Evolutionary conservation across 1,284 basidiomycete genomes (phyloP), one percentile per base, ranked within the genome.

Genomic region (Ustilago nuda): DNA sequence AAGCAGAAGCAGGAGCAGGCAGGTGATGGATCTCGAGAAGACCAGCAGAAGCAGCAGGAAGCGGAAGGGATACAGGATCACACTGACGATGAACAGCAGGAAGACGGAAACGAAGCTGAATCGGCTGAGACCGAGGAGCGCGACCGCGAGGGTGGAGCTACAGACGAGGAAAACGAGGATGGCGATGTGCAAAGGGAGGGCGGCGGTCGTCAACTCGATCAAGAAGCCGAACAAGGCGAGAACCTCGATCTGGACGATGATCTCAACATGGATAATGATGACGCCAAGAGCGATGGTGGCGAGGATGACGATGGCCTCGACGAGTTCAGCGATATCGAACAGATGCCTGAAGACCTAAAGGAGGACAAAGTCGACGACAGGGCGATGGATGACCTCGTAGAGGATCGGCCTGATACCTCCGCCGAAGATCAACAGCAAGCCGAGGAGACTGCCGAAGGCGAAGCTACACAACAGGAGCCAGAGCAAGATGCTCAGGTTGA

Each of bases 251-350:
- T 84, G 30, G 72, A 82, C 50, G 82, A 84, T 32, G 80, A 82
- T 61, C 61, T 82, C 52, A 74, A 82, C 60, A 81, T 82, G 72
- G 77, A 79, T 35, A 76, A 71, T 19, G 64, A 57, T 35, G 67
- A 70, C 41, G 76, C 51, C 4, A 56, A 67, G 37, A 66, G 69
- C 41, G 72, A 75, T 2, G 86, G 86, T 41, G 87, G 81, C 12
- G 85, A 86, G 37, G 88, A 88, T 39, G 77, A 82, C 2, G 71
- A 85, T 57, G 92, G 92, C 32, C 90, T 90, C 46, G 87, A 87
- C 58, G 87, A 88, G 6, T 90, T 92, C 3, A 89, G 93, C 85
- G 91, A 93, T 74, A 89, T 92, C 30, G 88, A 91, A 68, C 86
- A 93, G 61, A 91, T 56, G 48, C 89, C 63, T 2, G 61, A 68